Evolutionary conservation across 768 basidiomycete species (phyloP), one percentile per base, ranked within the genome.

Genomic region (Coprinellus aureogranulatus): DNA sequence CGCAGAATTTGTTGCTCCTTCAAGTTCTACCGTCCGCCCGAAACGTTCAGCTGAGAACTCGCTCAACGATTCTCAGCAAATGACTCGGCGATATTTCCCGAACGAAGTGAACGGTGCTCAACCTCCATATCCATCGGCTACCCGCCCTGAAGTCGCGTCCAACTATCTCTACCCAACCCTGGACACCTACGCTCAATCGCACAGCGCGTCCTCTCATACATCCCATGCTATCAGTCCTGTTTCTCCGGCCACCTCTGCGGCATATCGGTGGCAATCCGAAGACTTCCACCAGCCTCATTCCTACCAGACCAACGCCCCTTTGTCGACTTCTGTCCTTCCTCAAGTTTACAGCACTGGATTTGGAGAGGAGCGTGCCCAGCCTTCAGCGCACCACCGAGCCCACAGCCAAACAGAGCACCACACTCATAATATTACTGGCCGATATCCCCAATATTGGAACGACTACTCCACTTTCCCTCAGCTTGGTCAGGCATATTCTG

Each of bases 331-430:
- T 0, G 87, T 88, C 25, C 77, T 90, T 42, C 87, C 89, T 0
- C 88, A 89, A 61, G 74, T 86, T 63, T 90, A 89, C 66, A 89
- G 87, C 70, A 88, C 88, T 3, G 88, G 88, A 0, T 71, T 89
- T 47, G 77, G 81, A 2, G 85, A 85, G 59, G 81, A 82, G 40
- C 41, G 57, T 74, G 78, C 57, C 31, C 46, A 51, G n/a, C n/a
- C n/a, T 30, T 44, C 37, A 39, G 14, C 59, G 3, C 45, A 51
- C 30, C 53, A 34, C 10, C 56, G 55, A 20, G 53, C 44, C 11
- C 54, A 55, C 34, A 30, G 54, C 28, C 45, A 48, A 27, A 27
- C 16, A 37, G 54, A 50, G 16, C 57, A 57, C 39, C 53, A 47
- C 23, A 60, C 62, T 26, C 50, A 62, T 23, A 23, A 47, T 66